Evolutionary conservation across 1,284 basidiomycete genomes (phyloP).

Genomic region (Cutaneotrichosporon mucoides): DNA sequence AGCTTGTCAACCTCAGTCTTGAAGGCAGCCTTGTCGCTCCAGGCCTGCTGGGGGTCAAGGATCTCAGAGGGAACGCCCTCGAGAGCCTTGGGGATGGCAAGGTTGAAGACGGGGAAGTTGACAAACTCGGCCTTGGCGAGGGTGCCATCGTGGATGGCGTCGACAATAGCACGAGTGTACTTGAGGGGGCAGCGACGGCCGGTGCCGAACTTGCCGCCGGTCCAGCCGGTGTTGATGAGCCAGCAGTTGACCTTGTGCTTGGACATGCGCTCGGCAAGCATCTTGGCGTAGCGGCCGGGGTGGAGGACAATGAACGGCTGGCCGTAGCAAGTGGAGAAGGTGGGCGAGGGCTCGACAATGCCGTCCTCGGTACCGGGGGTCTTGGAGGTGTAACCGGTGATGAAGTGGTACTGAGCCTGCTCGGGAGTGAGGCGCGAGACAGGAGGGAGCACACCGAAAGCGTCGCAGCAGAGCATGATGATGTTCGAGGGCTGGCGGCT

Average conservation of each 20-base stretch:
- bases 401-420: conserved; percentile 97
- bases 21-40: conserved; percentile 82
- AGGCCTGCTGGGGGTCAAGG: conserved; percentile 78
- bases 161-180: conserved; percentile 92
- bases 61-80: conserved; percentile 83
- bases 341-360: conserved; percentile 95
- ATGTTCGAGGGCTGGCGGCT: conserved; percentile 79
- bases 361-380: conserved; percentile 95
- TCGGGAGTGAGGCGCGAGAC: conserved; percentile 88
- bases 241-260: conserved; percentile 90
- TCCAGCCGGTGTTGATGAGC: conserved; percentile 99
- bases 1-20: conserved; percentile 77
- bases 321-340: conserved; percentile 98
- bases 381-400: conserved; percentile 89
- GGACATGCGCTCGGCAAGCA: conserved; percentile 94
- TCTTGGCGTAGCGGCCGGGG: conserved; percentile 89
- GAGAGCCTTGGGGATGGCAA: conserved; percentile 73
- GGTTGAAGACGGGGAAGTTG: conserved; percentile 71
- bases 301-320: conserved; percentile 99
- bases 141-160: conserved; percentile 92
- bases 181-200: conserved; percentile 92
- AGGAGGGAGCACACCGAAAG: conserved; percentile 95
- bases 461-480: conserved; percentile 97
- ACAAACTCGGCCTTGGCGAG: conserved; percentile 82
- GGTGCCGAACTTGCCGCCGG: conserved; percentile 84